Evolutionary conservation across 305 asterid genomes (phyloP).

Genomic region (Fraxinus baroniana): DNA sequence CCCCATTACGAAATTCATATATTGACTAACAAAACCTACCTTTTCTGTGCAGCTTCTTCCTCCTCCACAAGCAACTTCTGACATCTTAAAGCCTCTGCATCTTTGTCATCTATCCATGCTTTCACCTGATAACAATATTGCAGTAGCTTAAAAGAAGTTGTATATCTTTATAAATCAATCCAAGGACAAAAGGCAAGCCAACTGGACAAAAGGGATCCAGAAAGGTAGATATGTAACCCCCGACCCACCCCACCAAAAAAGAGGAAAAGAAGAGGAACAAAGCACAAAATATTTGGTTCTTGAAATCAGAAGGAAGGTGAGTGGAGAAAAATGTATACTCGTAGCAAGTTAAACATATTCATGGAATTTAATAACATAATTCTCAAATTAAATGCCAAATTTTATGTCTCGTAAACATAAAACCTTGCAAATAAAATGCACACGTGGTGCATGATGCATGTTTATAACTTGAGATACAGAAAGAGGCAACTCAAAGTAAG

Average conservation of each 20-base stretch:
- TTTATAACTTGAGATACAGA: slow-evolving; percentile 16
- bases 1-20: not conserved
- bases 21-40: slow-evolving; percentile 40
- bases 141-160: not conserved
- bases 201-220: not conserved
- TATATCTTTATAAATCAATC: not conserved
- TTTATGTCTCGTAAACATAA: not conserved
- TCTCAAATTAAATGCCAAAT: not conserved
- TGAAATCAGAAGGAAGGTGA: not conserved
- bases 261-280: not conserved
- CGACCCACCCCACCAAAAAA: not conserved
- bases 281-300: not conserved
- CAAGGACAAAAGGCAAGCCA: slow-evolving; percentile 4
- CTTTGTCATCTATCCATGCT: slow-evolving; percentile 92
- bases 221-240: not conserved
- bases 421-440: not conserved
- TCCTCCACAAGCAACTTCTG: slow-evolving; percentile 97
- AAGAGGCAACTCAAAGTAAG: slow-evolving; percentile 15
- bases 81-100: slow-evolving; percentile 91
- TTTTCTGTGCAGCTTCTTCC: slow-evolving; percentile 87
- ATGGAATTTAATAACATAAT: not conserved
- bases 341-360: not conserved
- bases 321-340: not conserved
- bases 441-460: not conserved
- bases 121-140: slow-evolving; percentile 60